These are phyloP conservation scores for Chenopodium quinoa DNA, from an alignment of 148 eudicot genomes.

Conservation along the genomic window DNA sequence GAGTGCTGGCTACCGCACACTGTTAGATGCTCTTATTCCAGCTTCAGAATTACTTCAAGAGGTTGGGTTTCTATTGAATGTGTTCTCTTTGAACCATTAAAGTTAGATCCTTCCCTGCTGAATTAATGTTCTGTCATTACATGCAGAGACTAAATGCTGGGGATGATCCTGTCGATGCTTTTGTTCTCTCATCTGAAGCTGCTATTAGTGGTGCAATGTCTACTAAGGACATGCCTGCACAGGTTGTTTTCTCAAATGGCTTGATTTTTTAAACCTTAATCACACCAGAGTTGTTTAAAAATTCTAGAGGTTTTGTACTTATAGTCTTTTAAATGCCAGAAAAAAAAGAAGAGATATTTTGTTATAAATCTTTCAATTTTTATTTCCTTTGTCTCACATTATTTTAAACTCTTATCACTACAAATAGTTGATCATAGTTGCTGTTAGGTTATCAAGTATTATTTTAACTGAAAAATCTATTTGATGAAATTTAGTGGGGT, in stretches of 20 bases:
- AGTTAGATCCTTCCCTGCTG: conserved; percentile 1
- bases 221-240: conserved; percentile 84
- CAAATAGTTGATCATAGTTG: too few species aligned
- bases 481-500: too few species aligned
- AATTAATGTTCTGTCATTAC: conserved; percentile 24
- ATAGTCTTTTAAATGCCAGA: too few species aligned
- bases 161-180: conserved; percentile 70
- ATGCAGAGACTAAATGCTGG: conserved; percentile 73
- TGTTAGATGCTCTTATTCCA: conserved; percentile 94
- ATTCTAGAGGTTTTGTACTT: too few species aligned
- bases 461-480: too few species aligned
- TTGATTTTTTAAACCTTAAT: background rate
- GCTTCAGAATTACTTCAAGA: conserved; percentile 71
- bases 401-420: too few species aligned
- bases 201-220: conserved; percentile 82
- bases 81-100: background rate
- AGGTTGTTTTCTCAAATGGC: conserved; percentile 37
- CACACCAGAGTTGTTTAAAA: background rate
- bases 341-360: too few species aligned
- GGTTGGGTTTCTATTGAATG: conserved; percentile 37
- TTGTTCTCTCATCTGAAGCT: conserved; percentile 78
- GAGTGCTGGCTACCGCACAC: conserved; percentile 80
- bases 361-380: too few species aligned
- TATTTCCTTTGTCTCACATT: too few species aligned
- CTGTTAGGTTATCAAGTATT: too few species aligned